These are phyloP conservation scores for Phlegmacium glaucopus DNA, from an alignment of 768 basidiomycete species.

Conservation along the genomic window DNA sequence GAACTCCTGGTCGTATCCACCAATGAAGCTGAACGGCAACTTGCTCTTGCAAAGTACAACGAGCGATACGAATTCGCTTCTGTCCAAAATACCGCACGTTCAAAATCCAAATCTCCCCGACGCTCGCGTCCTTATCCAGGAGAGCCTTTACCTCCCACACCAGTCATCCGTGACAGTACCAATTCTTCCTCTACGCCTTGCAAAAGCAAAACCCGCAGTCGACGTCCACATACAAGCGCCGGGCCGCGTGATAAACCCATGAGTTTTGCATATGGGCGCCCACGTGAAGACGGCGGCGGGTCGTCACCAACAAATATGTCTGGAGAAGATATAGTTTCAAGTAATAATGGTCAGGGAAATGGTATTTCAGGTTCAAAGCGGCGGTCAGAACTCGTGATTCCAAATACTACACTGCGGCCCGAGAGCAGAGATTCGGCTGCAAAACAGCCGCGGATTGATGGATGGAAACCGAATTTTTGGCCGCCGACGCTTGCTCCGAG, in stretches of 20 bases:
- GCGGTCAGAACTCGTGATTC: slow-evolving; percentile 15
- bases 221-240: slow-evolving; percentile 74
- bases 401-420: slow-evolving; percentile 7
- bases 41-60: slow-evolving; percentile 58
- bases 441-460: slow-evolving; percentile 1
- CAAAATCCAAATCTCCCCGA: slow-evolving; percentile 59
- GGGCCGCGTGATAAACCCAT: slow-evolving; percentile 58
- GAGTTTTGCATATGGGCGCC: slow-evolving; percentile 24
- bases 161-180: slow-evolving; percentile 3
- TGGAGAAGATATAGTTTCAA: not conserved
- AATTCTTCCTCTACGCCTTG: slow-evolving; percentile 17
- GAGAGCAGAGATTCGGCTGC: slow-evolving; percentile 12
- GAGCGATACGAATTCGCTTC: slow-evolving; percentile 30
- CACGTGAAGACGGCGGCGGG: slow-evolving; percentile 9
- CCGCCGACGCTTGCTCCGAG: slow-evolving; percentile 20
- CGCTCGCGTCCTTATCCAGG: slow-evolving; percentile 35
- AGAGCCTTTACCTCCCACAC: slow-evolving; percentile 2
- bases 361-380: slow-evolving; percentile 10
- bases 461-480: slow-evolving; percentile 15
- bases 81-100: slow-evolving; percentile 28
- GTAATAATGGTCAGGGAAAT: not conserved
- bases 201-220: slow-evolving; percentile 28
- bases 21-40: slow-evolving; percentile 63
- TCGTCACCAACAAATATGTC: not conserved
- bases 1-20: slow-evolving; percentile 68